Base-by-base conservation (phyloP, 352 stramenopile species). In the Phytophthora crassamura region DNA sequence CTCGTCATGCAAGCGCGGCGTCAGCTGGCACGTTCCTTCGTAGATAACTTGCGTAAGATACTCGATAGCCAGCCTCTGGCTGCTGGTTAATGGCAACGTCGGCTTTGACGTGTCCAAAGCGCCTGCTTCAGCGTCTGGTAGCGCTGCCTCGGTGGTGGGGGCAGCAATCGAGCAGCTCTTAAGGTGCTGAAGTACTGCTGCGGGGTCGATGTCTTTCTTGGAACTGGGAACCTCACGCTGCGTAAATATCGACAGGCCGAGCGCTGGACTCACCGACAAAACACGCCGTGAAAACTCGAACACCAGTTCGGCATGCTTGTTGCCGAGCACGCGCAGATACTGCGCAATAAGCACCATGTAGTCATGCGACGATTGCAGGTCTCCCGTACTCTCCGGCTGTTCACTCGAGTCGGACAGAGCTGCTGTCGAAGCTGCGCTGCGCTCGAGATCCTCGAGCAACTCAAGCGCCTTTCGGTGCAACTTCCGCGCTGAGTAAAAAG, bases 281-380 rank as follows among this genome's bases (percentile, higher is more conserved):
- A 95, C 70, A 32, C 84, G 85, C 0, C 80, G 77, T 7, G 87
- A 94, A 65, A 93, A 95, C 47, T 94, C 87, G 46, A 93, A 94
- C 18, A 95, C 76, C 5, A 95, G 64, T 38, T 91, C 78, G 1
- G 70, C 72, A 41, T 90, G 85, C 18, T 82, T 84, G 40, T 88
- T 79, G 5, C 74, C 80, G 6, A 95, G 72, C 35, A 71, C 59
- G 30, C 82, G 78, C 36, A 95, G 72, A 45, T 94, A 95, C 40
- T 85, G 60, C 4, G 80, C 71, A 14, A 87, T 93, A 8, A 84
- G 74, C 28, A 80, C 73, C 52, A 90, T 74, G 49, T 89, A 91
- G 20, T 86, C 67, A 22, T 75, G 57, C 1, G 84, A 72, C 0
- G 72, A 74, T 52, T 80, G 73, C 22, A 86, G 46, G 12, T 60